Evolutionary conservation across 2,329 filamentous ascomycete genomes (phyloP).

Genomic region (Neopestalotiopsis sp.): DNA sequence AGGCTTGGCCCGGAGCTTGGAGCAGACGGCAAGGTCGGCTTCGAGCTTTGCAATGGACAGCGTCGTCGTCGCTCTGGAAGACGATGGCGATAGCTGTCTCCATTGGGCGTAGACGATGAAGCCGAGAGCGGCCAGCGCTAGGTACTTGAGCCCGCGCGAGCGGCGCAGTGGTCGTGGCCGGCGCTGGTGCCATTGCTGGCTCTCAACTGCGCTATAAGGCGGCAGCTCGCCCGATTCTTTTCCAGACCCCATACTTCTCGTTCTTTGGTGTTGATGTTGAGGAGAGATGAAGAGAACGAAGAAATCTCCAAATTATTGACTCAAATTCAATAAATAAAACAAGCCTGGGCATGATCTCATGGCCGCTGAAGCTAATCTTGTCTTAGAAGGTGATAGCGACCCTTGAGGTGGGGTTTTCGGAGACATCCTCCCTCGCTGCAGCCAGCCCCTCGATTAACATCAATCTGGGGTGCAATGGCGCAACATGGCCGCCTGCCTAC

Average conservation of each 20-base stretch:
- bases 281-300: neutral
- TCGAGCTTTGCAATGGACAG: conserved; percentile 59
- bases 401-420: conserved; percentile 4
- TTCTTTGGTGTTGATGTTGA: neutral
- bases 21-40: conserved; percentile 60
- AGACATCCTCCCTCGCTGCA: neutral
- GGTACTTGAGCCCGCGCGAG: conserved; percentile 47
- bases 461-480: conserved; percentile 1
- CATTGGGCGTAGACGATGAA: conserved; percentile 58
- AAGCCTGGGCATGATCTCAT: neutral
- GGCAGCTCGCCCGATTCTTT: conserved; percentile 45
- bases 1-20: conserved; percentile 58
- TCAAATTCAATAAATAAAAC: neutral
- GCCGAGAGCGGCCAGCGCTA: conserved; percentile 51
- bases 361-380: conserved; percentile 8
- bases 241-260: conserved; percentile 36
- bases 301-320: neutral
- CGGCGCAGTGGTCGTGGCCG: conserved; percentile 42
- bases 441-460: conserved; percentile 15
- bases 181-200: conserved; percentile 32
- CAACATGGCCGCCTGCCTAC: neutral
- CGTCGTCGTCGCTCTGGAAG: conserved; percentile 18
- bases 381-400: conserved; percentile 12
- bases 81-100: conserved; percentile 40
- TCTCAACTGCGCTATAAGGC: conserved; percentile 44